Evolutionary conservation across 2,329 filamentous ascomycete species (phyloP).

Genomic region (Lasiodiplodia gonubiensis): DNA sequence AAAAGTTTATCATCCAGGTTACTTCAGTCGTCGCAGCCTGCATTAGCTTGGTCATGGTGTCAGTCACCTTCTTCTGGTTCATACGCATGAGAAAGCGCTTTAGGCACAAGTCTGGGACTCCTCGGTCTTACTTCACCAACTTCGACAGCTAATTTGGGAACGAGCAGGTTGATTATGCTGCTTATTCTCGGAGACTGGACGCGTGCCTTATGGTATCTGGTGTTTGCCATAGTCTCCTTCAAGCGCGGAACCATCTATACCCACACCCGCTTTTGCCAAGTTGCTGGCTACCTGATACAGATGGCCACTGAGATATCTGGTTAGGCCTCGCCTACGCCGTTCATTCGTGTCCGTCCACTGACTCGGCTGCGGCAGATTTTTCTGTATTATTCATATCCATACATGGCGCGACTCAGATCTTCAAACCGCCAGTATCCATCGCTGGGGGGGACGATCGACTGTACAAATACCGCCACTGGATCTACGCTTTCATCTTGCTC

Average conservation of each 20-base stretch:
- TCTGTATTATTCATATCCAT: constrained; percentile 75
- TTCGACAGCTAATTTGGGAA: not conserved
- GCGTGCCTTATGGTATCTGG: constrained; percentile 71
- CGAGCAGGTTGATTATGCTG: constrained; percentile 70
- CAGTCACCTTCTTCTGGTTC: constrained; percentile 65
- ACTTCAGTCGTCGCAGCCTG: constrained; percentile 42
- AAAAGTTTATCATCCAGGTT: constrained; percentile 42
- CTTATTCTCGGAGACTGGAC: constrained; percentile 75
- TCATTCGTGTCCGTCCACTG: constrained; percentile 27
- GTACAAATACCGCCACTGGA: constrained; percentile 67
- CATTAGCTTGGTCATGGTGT: constrained; percentile 31
- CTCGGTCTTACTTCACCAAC: not conserved
- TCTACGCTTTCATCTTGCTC: constrained; percentile 63
- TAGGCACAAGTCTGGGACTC: constrained; percentile 67
- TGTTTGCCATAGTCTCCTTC: constrained; percentile 68
- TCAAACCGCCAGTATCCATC: constrained; percentile 56
- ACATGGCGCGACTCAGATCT: constrained; percentile 75
- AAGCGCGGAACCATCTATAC: constrained; percentile 57
- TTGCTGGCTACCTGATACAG: constrained; percentile 70
- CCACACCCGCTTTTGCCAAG: constrained; percentile 63
- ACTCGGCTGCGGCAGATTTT: constrained; percentile 60
- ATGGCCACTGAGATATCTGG: constrained; percentile 70
- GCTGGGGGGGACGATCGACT: constrained; percentile 64
- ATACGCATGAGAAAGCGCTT: constrained; percentile 74
- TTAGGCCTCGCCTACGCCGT: constrained; percentile 39